These are phyloP conservation scores for Dryas alaskensis DNA, from an alignment of 306 rosid species.

Conservation along the genomic window DNA sequence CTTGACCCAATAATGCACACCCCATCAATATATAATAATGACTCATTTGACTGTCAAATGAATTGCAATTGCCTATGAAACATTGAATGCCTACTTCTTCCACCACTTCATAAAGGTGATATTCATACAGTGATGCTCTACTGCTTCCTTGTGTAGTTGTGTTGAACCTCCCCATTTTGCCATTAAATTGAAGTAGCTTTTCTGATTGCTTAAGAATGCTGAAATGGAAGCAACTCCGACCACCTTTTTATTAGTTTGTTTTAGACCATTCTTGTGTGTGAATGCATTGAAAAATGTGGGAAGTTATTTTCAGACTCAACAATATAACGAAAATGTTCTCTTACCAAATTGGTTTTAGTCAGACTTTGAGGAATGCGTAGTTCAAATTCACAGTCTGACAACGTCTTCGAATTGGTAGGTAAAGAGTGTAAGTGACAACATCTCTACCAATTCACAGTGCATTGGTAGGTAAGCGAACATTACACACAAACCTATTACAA, in stretches of 20 bases:
- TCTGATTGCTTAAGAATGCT: not conserved
- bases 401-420: too few species aligned
- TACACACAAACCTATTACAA: not conserved
- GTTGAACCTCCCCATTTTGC: not conserved
- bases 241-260: not conserved
- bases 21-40: not conserved
- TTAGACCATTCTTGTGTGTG: not conserved
- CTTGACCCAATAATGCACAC: slow-evolving; percentile 15
- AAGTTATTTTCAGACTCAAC: not conserved
- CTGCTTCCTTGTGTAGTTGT: not conserved
- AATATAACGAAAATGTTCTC: too few species aligned
- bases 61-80: not conserved
- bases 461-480: too few species aligned
- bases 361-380: too few species aligned
- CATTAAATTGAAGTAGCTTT: not conserved
- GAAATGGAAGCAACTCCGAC: not conserved
- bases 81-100: not conserved
- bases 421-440: too few species aligned
- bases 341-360: too few species aligned
- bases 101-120: not conserved
- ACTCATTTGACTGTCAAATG: slow-evolving; percentile 1
- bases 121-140: not conserved
- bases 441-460: too few species aligned
- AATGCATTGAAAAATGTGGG: not conserved
- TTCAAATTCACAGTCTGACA: too few species aligned